Conservation (phyloP, 805 yeast species). For the Zygosaccharomyces pseudorouxii region DNA sequence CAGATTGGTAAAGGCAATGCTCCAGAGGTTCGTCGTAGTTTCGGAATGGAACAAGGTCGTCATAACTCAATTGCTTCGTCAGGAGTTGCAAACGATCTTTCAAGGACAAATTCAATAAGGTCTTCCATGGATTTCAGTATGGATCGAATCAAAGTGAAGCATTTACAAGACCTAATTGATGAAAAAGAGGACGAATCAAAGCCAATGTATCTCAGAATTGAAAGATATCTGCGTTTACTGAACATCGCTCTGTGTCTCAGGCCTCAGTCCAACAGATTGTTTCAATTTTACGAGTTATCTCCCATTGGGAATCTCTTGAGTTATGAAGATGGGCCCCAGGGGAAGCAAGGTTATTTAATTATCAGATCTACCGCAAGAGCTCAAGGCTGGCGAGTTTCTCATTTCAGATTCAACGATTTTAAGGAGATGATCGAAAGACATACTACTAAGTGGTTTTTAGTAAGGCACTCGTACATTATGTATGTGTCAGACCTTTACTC, state of each 20-base stretch:
- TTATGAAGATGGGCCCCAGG: constrained; percentile 73
- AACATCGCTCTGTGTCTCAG: constrained; percentile 56
- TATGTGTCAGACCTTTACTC: constrained; percentile 83
- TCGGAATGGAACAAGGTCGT: not conserved
- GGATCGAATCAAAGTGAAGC: constrained; percentile 27
- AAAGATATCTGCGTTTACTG: constrained; percentile 61
- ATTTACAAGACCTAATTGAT: constrained; percentile 28
- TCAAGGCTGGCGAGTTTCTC: constrained; percentile 96
- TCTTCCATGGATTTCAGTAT: constrained; percentile 18
- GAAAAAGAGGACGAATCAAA: constrained; percentile 25
- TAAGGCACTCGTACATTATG: constrained; percentile 78
- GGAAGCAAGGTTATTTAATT: constrained; percentile 84
- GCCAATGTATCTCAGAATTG: constrained; percentile 42
- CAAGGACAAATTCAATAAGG: constrained; percentile 13
- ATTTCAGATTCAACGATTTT: constrained; percentile 71
- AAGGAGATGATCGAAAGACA: constrained; percentile 87
- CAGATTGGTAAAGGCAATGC: constrained; percentile 1
- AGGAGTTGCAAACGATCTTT: constrained; percentile 1
- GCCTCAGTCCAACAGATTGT: constrained; percentile 76
- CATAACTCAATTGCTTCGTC: constrained; percentile 1
- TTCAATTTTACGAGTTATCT: constrained; percentile 86
- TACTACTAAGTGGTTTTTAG: constrained; percentile 85
- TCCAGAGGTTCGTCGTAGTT: not conserved
- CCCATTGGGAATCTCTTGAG: constrained; percentile 80
- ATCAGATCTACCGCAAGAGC: constrained; percentile 78